These are phyloP conservation scores for Cinnamomum micranthum DNA, from an alignment of 164 flowering plant species.

Conservation along the genomic window DNA sequence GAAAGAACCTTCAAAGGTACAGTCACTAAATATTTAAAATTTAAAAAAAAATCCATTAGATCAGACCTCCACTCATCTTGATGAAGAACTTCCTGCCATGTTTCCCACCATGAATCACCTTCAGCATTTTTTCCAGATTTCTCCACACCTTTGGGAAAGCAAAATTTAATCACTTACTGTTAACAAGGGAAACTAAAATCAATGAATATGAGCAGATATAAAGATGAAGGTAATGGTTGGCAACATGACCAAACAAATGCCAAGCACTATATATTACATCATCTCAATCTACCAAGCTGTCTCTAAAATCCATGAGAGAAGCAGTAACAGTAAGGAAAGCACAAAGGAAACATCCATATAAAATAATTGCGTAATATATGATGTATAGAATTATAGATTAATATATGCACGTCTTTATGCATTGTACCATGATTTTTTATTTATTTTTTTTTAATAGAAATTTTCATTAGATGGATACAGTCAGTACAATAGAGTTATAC, in stretches of 20 bases:
- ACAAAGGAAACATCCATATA: not conserved
- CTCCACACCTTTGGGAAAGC: constrained; percentile 64
- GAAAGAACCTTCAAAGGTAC: not conserved
- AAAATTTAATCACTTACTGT: not conserved
- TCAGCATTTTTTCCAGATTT: constrained; percentile 94
- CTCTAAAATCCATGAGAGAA: not conserved
- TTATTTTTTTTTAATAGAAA: too few relatives aligned
- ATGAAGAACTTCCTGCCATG: constrained; percentile 94
- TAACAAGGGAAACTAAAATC: not conserved
- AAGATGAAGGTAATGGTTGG: not conserved
- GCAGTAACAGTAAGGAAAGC: not conserved
- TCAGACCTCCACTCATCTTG: constrained; percentile 96
- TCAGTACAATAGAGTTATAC: too few relatives aligned
- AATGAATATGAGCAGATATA: not conserved
- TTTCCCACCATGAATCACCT: constrained; percentile 99
- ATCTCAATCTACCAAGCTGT: not conserved
- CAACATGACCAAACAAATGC: not conserved
- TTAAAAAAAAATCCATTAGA: not conserved
- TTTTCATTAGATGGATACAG: too few relatives aligned
- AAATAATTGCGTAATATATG: not conserved
- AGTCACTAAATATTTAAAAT: constrained; percentile 2
- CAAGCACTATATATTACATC: constrained; percentile 3
- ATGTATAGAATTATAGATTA: not conserved
- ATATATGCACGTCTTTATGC: not conserved
- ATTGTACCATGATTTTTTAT: too few relatives aligned